Evolutionary conservation across 1,139 yeast species (phyloP), one percentile per base, ranked within the genome.

Genomic region (Nakaseomyces kungkrabaensis): DNA sequence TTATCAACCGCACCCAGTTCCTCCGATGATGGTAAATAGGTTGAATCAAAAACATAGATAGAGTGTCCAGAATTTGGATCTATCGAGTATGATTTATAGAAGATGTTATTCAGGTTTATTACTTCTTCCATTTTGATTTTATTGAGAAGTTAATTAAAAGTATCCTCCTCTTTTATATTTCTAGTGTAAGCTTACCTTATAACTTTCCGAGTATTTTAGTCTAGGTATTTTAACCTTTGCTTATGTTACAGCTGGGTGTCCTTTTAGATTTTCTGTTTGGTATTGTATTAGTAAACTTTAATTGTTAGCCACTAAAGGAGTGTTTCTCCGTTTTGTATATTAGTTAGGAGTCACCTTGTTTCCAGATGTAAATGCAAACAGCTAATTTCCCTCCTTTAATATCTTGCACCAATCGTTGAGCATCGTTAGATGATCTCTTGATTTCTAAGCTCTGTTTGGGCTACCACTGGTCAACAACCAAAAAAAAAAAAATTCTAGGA

Each of bases 21-120:
- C 17, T 61, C 61, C 6, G 65, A 55, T 49, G 85, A 76, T 0
- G 90, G 90, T 33, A 86, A 72, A 54, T 76, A 82, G n/a, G 86
- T 79, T 1, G 94, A 81, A 63, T 86, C 95, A 54, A 86, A 78
- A 9, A 85, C 78, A 57, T 79, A 85, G 9, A 86, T 69, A 1
- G 94, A 90, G 45, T 78, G 75, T 27, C 76, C 73, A 4, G 85
- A 74, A 47, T 72, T 68, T 1, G 86, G 85, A 62, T 85, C 92
- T 31, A 67, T 62, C 1, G 82, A 72, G 50, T 74, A 76, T 1
- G 88, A 71, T 56, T 74, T 72, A 67, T 78, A 83, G 58, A 84
- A 80, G 24, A 83, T 81, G 55, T 70, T 72, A 49, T 68, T 68
- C 5, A 71, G 64, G 50, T 70, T 68, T 47, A 71, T 65, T 49